Base-by-base conservation (phyloP, 2,329 filamentous ascomycete genomes). In the Aspergillus carbonarius region DNA sequence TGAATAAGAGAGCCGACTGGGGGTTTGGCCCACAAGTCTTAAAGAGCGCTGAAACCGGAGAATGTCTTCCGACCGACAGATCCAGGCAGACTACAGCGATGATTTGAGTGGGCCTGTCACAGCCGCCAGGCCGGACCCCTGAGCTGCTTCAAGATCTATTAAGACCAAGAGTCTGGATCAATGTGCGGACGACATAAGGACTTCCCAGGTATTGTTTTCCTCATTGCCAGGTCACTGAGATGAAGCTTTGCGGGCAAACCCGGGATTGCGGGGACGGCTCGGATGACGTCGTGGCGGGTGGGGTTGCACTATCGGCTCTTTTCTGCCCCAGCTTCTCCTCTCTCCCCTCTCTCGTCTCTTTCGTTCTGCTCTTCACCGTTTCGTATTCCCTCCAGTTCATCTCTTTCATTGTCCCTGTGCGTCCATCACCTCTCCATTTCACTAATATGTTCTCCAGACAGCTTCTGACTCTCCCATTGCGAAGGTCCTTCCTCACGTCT, bases 381-480 rank as follows among this genome's bases (percentile, higher is more conserved):
- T 18, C 12, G 6, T 5, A 20, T 15, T 17, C 46, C 32, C 13
- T 30, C 54, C 54, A 37, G 23, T n/a, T 48, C 9, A 17, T 47
- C n/a, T 15, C 18, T 34, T 32, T 50, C 51, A 4, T 52, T 40
- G 12, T 50, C 23, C 35, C 18, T 23, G 39, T 42, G 39, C 39
- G 39, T 42, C 39, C 39, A 20, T 20, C 13, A 42, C 20, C 39
- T 20, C 9, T 20, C 39, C 13, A 25, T 13, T 20, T 12, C 18
- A 25, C 30, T 20, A 49, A 48, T 30, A 68, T 67, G 65, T 48
- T 61, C 25, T 65, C 58, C 34, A 58, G 59, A 44, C 68, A 63
- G 64, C 61, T 65, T 68, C 66, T 68, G 51, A 66, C 65, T 53
- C 48, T 55, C 25, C 59, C 64, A 44, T 59, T 71, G 17, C 59